phyloP scores from a whole-genome alignment of 176 grass and related monocot species.

The Oryza glumipatula region DNA sequence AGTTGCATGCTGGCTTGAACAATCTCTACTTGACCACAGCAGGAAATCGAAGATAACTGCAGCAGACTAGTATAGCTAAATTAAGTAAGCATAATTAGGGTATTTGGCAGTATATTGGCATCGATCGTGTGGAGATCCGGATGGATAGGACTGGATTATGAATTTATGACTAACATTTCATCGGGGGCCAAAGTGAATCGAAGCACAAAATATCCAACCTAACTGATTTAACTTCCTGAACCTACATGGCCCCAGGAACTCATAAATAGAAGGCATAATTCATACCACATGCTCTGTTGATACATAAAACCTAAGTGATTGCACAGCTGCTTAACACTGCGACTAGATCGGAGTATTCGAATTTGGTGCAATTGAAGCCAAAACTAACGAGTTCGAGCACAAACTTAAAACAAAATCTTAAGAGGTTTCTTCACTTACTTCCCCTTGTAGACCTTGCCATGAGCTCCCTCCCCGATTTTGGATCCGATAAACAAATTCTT shows the following conservation, averaged over 20 bases:
- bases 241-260: not conserved
- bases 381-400: not conserved
- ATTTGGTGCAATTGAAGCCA: not conserved
- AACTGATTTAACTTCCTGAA: not conserved
- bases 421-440: conserved; percentile 65
- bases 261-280: not conserved
- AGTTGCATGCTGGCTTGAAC: not conserved
- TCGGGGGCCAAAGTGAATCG: not conserved
- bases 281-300: not conserved
- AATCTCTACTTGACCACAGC: conserved; percentile 9
- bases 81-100: not conserved
- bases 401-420: conserved; percentile 23
- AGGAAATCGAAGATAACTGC: not conserved
- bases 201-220: not conserved
- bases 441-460: conserved; percentile 97
- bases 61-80: not conserved
- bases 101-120: conserved; percentile 11
- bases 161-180: not conserved
- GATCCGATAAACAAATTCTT: conserved; percentile 75
- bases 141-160: not conserved
- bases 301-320: conserved; percentile 22
- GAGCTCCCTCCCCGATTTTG: conserved; percentile 97
- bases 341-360: conserved; percentile 27
- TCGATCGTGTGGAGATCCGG: not conserved
- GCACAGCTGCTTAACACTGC: not conserved